phyloP scores from a whole-genome alignment of 306 rosid genomes.

The Prunus mongolica region DNA sequence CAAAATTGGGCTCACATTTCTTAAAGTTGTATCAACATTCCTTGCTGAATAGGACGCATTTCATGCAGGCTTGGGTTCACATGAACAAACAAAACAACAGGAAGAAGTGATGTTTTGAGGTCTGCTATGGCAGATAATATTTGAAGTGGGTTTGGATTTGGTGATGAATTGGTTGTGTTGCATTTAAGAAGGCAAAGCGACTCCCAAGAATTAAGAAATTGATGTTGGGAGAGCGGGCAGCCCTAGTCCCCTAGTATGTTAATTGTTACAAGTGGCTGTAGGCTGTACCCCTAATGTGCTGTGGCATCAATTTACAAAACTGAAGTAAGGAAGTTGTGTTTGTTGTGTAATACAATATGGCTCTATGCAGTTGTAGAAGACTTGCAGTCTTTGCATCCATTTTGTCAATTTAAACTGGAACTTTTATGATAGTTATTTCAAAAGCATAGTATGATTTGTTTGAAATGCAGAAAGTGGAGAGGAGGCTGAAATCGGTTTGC shows the following conservation, averaged over 20 bases:
- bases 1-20: background rate
- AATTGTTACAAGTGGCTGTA: background rate
- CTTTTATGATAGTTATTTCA: too few relatives aligned
- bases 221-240: background rate
- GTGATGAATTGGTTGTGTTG: background rate
- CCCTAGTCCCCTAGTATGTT: background rate
- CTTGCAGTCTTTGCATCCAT: too few relatives aligned
- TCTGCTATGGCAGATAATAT: background rate
- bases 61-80: slow-evolving; percentile 3
- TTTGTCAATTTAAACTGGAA: too few relatives aligned
- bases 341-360: background rate
- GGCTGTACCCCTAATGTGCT: background rate
- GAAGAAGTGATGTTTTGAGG: background rate
- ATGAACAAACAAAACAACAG: background rate
- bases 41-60: background rate
- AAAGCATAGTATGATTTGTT: too few relatives aligned
- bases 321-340: background rate
- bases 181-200: background rate
- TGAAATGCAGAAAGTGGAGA: slow-evolving; percentile 78
- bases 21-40: background rate
- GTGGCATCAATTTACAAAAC: background rate
- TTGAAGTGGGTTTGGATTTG: background rate
- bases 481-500: slow-evolving; percentile 61
- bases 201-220: background rate
- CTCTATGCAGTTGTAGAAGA: background rate